Evolutionary conservation across 495 filamentous ascomycete genomes (phyloP).

Genomic region (Neurospora pannonica): DNA sequence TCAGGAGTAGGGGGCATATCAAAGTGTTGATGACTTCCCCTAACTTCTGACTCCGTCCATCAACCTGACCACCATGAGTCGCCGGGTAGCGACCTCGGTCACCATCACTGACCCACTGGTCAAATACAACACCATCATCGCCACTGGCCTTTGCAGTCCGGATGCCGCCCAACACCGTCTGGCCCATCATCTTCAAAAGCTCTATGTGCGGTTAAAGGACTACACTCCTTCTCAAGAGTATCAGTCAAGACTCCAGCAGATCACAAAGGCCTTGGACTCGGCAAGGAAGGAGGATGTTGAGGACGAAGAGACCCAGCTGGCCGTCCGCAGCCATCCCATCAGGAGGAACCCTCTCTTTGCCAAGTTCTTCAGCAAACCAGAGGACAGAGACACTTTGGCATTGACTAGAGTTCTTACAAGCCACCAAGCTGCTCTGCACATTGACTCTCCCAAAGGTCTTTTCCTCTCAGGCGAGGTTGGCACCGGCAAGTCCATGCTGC

Average conservation of each 20-base stretch:
- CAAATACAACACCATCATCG: conserved; percentile 54
- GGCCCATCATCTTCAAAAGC: conserved; percentile 57
- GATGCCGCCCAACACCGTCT: conserved; percentile 60
- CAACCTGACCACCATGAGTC: conserved; percentile 18
- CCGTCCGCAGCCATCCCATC: conserved; percentile 36
- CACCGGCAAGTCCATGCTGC: conserved; percentile 61
- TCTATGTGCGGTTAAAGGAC: conserved; percentile 57
- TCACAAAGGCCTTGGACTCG: conserved; percentile 35
- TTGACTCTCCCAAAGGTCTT: conserved; percentile 55
- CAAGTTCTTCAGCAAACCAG: conserved; percentile 28
- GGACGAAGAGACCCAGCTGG: conserved; percentile 20
- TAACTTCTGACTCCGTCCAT: neutral
- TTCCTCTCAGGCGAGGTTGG: conserved; percentile 64
- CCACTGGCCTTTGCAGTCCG: conserved; percentile 47
- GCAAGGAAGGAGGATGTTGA: conserved; percentile 1
- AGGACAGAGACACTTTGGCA: conserved; percentile 41
- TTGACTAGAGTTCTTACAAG: conserved; percentile 49
- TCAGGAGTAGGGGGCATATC: neutral
- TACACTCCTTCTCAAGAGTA: conserved; percentile 59
- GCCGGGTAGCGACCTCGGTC: conserved; percentile 31
- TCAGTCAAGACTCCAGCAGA: conserved; percentile 40
- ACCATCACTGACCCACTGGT: conserved; percentile 65
- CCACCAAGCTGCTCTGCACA: conserved; percentile 51
- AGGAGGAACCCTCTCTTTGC: conserved; percentile 41
- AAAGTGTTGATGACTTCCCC: neutral